These are phyloP conservation scores for Stemphylium lycopersici DNA, from an alignment of 2,329 filamentous ascomycete species.

Conservation along the genomic window DNA sequence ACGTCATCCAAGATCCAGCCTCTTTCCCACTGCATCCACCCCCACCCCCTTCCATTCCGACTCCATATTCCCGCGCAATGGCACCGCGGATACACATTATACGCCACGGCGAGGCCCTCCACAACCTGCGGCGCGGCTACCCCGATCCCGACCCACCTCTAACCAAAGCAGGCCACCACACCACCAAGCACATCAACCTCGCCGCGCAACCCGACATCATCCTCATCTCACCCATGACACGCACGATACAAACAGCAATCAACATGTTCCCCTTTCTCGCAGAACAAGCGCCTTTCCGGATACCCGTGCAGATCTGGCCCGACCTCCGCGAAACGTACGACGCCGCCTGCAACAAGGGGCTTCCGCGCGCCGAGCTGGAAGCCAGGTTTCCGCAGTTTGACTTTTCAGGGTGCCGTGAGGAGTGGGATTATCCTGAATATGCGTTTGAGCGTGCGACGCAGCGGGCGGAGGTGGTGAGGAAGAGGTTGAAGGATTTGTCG, in stretches of 20 bases:
- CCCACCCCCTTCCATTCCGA: no score
- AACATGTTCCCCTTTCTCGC: slow-evolving; percentile 24
- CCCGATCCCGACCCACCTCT: slow-evolving; percentile 26
- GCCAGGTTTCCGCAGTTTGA: slow-evolving; percentile 24
- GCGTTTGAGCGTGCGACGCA: slow-evolving; percentile 9
- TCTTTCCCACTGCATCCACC: no score
- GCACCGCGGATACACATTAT: slow-evolving; percentile 21
- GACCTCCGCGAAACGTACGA: slow-evolving; percentile 29
- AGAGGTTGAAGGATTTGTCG: slow-evolving; percentile 15
- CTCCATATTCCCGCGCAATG: not conserved
- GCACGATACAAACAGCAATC: slow-evolving; percentile 31
- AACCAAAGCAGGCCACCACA: slow-evolving; percentile 18
- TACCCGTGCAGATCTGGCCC: slow-evolving; percentile 27
- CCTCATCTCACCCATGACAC: slow-evolving; percentile 33
- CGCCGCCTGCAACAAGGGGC: slow-evolving; percentile 24
- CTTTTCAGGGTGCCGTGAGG: slow-evolving; percentile 18
- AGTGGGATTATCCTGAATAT: slow-evolving; percentile 25
- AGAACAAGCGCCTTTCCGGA: not conserved
- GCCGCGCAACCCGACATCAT: slow-evolving; percentile 20
- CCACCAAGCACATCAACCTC: slow-evolving; percentile 17
- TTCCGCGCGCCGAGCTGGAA: slow-evolving; percentile 15
- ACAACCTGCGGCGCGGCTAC: slow-evolving; percentile 26
- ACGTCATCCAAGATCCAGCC: no score
- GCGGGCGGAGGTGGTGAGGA: slow-evolving; percentile 24
- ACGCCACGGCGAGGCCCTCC: slow-evolving; percentile 28